These are phyloP conservation scores for Hevea brasiliensis DNA, from an alignment of 345 rosid species.

Conservation along the genomic window DNA sequence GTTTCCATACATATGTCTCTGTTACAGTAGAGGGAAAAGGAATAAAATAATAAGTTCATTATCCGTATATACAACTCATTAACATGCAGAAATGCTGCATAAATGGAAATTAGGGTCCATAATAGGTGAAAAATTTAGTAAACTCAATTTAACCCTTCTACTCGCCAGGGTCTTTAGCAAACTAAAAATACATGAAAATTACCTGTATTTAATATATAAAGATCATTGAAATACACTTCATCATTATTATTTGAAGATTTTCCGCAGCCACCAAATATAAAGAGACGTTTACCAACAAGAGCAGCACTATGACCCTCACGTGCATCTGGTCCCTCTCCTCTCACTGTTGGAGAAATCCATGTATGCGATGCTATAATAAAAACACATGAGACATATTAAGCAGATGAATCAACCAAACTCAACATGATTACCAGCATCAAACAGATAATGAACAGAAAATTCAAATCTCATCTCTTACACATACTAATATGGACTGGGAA, in stretches of 20 bases:
- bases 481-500: not conserved
- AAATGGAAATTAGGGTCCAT: not conserved
- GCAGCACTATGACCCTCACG: constrained; percentile 97
- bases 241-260: constrained; percentile 57
- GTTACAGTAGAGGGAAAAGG: constrained; percentile 21
- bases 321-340: constrained; percentile 92
- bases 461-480: not conserved
- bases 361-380: constrained; percentile 67
- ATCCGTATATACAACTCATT: not conserved
- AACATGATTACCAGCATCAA: not conserved
- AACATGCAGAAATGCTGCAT: not conserved
- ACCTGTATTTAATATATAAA: constrained; percentile 92
- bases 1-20: constrained; percentile 96
- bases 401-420: constrained; percentile 6
- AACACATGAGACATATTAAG: not conserved
- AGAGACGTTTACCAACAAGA: constrained; percentile 83
- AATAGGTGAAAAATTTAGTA: not conserved
- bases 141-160: not conserved
- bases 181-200: not conserved
- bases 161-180: no score
- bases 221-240: constrained; percentile 87
- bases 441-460: not conserved
- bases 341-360: constrained; percentile 81
- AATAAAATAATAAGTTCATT: not conserved
- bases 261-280: constrained; percentile 94